Base-by-base conservation (phyloP, 495 filamentous ascomycete species). In the Bacidia gigantensis region DNA sequence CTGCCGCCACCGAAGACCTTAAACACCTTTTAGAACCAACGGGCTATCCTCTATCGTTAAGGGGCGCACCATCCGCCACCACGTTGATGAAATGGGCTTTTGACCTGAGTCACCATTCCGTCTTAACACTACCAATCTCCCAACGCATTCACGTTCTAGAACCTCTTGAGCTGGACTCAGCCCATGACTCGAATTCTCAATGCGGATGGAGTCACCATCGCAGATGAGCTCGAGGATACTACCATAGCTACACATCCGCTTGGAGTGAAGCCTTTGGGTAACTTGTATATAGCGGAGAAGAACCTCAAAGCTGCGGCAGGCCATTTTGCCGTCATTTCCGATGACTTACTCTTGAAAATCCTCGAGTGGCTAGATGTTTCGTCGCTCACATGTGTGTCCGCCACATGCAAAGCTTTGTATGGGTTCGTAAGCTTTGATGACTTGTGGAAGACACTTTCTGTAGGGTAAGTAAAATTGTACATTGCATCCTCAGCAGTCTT, bases 401-500 rank as follows among this genome's bases (percentile, higher is more conserved):
- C 75, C 46, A 85, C 90, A 3, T 96, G 92, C 69, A 88, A 83
- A 64, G 85, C 86, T 26, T 72, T 96, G 14, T 93, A 89, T 71
- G 92, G 89, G 7, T 92, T 89, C 64, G 83, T 83, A 40, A 72
- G 83, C 38, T 76, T 76, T 26, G 92, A 97, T 53, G 92, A 98
- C 54, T 64, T 97, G 23, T 98, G 92, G 92, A 92, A 92, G 67
- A 62, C 79, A 20, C 65, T 95, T 10, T 93, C 89, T 58, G 72
- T 94, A 56, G 73, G 79, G 92, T 98, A 83, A 76, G 87, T 75
- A 59, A 53, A 60, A n/a, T n/a, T n/a, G n/a, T n/a, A 44, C 20
- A 44, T 17, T 35, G 29, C 7, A 7, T 35, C 14, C 29, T 35
- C 14, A 35, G n/a, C n/a, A n/a, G n/a, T 35, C 29, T 35, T 35